Evolutionary conservation across 208 protist genomes (phyloP), one percentile per base, ranked within the genome.

Genomic region (Wallacemonas collosoma): DNA sequence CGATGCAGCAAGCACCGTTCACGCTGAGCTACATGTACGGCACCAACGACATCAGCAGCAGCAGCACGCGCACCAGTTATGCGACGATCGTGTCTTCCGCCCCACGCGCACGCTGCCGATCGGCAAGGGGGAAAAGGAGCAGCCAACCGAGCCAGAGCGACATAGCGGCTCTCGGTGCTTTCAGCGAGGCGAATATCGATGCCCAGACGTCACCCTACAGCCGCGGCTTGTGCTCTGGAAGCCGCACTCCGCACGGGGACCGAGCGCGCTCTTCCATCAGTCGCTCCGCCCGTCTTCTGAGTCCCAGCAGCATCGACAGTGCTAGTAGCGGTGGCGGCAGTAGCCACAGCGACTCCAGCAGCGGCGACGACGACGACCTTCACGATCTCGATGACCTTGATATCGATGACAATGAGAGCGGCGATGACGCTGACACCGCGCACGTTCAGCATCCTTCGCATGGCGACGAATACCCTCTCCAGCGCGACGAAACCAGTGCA

Each of bases 21-120:
- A 48, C 72, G 41, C 47, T 80, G 17, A 80, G 67, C 17, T 75
- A 80, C 54, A n/a, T 75, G 40, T 43, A 44, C 15, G 75, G 75
- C 35, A 48, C 66, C 36, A 72, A 67, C 57, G 64, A 62, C 14
- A 47, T 80, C 14, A 64, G 67, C 11, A 17, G 60, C 12, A 39
- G 41, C 45, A 62, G 51, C 41, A 73, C 26, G 11, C 68, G 48
- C 39, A 9, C 72, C 41, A 68, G 48, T 3, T 75, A 70, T 64
- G 69, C 69, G 26, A 44, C 64, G n/a, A 38, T 62, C 38, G 14
- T n/a, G 11, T 57, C 53, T 17, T 57, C 53, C 5, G 53, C 53
- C 14, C 53, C 53, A 38, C 53, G 17, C 14, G 11, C 15, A 7
- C 15, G 53, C 11, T 8, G 53, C 17, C 53, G 53, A 8, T n/a